Evolutionary conservation across 305 asterid genomes (phyloP), one percentile per base, ranked within the genome.

Genomic region (Rubia peregrina): DNA sequence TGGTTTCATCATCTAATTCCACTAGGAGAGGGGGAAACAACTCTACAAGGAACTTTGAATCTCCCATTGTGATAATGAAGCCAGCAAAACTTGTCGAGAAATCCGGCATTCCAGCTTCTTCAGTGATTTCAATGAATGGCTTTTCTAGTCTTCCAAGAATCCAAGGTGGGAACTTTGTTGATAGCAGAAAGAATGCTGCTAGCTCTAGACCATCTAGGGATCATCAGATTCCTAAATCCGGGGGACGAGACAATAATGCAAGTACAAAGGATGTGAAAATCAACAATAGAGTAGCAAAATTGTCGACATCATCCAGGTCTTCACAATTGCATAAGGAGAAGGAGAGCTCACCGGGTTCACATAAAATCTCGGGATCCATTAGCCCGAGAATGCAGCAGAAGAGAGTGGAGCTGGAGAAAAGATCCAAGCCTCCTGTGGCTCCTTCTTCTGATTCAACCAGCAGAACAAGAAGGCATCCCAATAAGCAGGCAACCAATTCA

Each of bases 21-120:
- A 26, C 83, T 26, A 89, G 64, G 79, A 83, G 79, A 75, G 84
- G 73, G 69, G 22, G 76, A 17, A 51, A 22, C 3, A 71, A 66
- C 71, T 75, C 83, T 22, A 44, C 79, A 63, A 83, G 74, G 71
- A 76, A 77, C 61, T 77, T 74, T 12, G 94, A 88, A 72, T 88
- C 94, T 64, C 88, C 96, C 11, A 86, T 93, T 75, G 96, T 93
- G 75, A 87, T 93, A 75, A 89, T 89, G 97, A 93, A 93, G 74
- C 91, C 97, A 30, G 95, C 92, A 70, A 88, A 86, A 78, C 87
- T 86, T 43, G 77, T 83, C 30, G 85, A 81, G 78, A 86, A 82
- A 78, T 88, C 96, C 55, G 83, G 87, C 73, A 68, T 82, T 68
- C 81, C 90, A 38, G 69, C 87, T 82, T 83, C 89, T 85, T 86